Conservation (phyloP, 164 flowering plant genomes). For the Vitis rupestris region DNA sequence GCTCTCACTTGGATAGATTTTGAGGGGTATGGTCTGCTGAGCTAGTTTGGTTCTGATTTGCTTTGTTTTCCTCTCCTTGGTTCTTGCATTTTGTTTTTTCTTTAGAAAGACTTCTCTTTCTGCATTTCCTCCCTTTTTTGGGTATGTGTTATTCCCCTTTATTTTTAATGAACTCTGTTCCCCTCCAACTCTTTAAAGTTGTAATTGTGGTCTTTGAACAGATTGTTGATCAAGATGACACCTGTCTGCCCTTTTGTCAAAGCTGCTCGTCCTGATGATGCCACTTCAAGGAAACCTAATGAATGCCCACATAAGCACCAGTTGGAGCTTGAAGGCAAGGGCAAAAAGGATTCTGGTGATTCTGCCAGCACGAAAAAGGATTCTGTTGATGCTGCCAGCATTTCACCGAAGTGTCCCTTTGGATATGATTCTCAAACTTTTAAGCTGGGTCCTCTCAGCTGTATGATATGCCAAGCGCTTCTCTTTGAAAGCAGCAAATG, state of each 20-base stretch:
- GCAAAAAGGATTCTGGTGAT: constrained; percentile 10
- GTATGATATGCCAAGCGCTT: constrained; percentile 91
- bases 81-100: no score
- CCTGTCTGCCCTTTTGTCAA: constrained; percentile 77
- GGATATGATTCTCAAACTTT: constrained; percentile 86
- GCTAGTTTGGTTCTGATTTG: no score
- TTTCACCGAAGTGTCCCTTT: constrained; percentile 77
- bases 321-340: not conserved
- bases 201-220: no score
- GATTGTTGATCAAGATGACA: constrained; percentile 39
- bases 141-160: no score
- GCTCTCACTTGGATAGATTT: no score
- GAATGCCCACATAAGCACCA: constrained; percentile 19
- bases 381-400: constrained; percentile 24
- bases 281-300: constrained; percentile 25
- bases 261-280: constrained; percentile 54
- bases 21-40: no score
- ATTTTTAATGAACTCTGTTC: no score
- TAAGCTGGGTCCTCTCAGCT: constrained; percentile 93
- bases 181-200: no score
- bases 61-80: no score
- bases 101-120: no score
- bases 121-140: no score
- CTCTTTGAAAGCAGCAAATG: constrained; percentile 77
- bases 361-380: constrained; percentile 24